These are phyloP conservation scores for Pholiota adiposa DNA, from an alignment of 1,284 basidiomycete genomes.

Conservation along the genomic window DNA sequence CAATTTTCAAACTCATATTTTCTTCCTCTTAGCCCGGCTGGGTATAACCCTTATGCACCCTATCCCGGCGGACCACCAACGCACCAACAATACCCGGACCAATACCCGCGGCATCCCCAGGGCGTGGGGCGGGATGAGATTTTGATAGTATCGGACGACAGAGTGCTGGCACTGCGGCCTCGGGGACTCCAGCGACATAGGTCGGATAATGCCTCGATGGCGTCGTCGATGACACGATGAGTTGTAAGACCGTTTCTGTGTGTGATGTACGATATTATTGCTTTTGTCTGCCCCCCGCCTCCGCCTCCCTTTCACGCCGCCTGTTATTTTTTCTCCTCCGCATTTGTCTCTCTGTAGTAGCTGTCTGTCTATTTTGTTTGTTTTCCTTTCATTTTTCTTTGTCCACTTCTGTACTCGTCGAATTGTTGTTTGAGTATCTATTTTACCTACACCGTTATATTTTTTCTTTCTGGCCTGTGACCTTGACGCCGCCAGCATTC, in stretches of 20 bases:
- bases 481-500: neutral
- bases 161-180: constrained; percentile 69
- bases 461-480: neutral
- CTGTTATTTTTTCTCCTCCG: neutral
- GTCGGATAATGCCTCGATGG: constrained; percentile 47
- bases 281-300: constrained; percentile 5
- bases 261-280: constrained; percentile 18
- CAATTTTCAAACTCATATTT: neutral
- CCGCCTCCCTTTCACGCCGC: constrained; percentile 2
- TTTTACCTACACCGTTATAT: constrained; percentile 1
- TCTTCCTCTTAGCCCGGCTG: constrained; percentile 11
- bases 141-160: constrained; percentile 80
- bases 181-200: constrained; percentile 38
- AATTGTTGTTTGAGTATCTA: constrained; percentile 18
- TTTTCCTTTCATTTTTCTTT: constrained; percentile 2
- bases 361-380: constrained; percentile 6
- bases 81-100: constrained; percentile 38
- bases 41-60: constrained; percentile 28
- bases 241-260: constrained; percentile 14
- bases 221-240: constrained; percentile 41
- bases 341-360: constrained; percentile 4
- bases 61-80: constrained; percentile 28
- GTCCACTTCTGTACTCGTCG: neutral
- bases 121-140: constrained; percentile 74
- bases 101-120: constrained; percentile 46